Percentiles rank a stretch among this genome's conserved stretches.
Evolutionary conservation across 2,329 filamentous ascomycete genomes (phyloP).

Genomic region (Aotearoamyces nothofagi): DNA sequence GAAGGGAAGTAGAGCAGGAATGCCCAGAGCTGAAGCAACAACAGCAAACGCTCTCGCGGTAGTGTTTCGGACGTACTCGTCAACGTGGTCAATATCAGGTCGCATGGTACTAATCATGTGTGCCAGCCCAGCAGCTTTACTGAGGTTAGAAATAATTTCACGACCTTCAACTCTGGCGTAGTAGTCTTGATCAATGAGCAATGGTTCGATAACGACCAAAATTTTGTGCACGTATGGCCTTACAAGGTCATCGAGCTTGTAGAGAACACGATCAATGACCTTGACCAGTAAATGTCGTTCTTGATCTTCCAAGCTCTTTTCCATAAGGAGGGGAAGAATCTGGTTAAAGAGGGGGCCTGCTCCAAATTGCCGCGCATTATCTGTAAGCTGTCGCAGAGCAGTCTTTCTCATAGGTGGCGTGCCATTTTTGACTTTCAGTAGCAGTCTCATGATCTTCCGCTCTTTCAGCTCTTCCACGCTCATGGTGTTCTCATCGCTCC

Average conservation of each 20-base stretch:
- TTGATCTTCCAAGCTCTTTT: slow-evolving; percentile 94
- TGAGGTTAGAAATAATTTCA: slow-evolving; percentile 96
- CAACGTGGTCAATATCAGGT: slow-evolving; percentile 94
- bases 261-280: slow-evolving; percentile 95
- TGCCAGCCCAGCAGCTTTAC: slow-evolving; percentile 88
- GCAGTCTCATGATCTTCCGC: slow-evolving; percentile 91
- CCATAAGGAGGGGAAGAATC: slow-evolving; percentile 92
- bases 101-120: slow-evolving; percentile 99
- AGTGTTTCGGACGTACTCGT: slow-evolving; percentile 97
- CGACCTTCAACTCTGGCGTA: slow-evolving; percentile 96
- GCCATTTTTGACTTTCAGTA: slow-evolving; percentile 98
- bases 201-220: slow-evolving; percentile 93
- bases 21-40: slow-evolving; percentile 88
- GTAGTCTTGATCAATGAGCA: slow-evolving; percentile 98
- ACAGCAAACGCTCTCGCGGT: slow-evolving; percentile 95
- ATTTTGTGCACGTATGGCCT: slow-evolving; percentile 97
- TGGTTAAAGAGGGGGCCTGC: slow-evolving; percentile 92
- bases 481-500: slow-evolving; percentile 78
- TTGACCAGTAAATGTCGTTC: slow-evolving; percentile 97
- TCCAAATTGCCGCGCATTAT: slow-evolving; percentile 93
- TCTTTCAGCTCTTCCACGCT: slow-evolving; percentile 94
- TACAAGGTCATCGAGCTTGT: slow-evolving; percentile 95
- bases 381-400: slow-evolving; percentile 87
- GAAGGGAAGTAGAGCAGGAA: slow-evolving; percentile 89
- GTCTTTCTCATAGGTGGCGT: slow-evolving; percentile 98